Conservation (phyloP, 176 grass and related monocot genomes). For the Urochloa ruziziensis region DNA sequence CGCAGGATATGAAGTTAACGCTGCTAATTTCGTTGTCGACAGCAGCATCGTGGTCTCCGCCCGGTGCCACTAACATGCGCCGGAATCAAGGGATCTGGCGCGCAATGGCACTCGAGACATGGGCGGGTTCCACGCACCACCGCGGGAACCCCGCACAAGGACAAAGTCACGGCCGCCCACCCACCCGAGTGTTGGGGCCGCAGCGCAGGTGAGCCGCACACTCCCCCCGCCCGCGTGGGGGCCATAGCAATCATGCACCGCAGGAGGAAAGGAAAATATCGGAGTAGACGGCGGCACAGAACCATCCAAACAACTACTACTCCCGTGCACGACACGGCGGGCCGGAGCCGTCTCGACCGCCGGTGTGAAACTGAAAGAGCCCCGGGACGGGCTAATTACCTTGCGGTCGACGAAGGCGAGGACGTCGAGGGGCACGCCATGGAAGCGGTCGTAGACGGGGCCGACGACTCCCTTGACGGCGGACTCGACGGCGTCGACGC, state of each 20-base stretch:
- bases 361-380: background rate
- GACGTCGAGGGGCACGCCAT: constrained; percentile 53
- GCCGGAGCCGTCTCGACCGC: background rate
- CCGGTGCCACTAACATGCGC: background rate
- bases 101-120: background rate
- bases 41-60: constrained; percentile 30
- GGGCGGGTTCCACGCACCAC: constrained; percentile 17
- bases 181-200: background rate
- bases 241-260: constrained; percentile 9
- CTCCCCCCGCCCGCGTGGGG: background rate
- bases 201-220: background rate
- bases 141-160: background rate
- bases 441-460: constrained; percentile 55
- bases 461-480: constrained; percentile 49
- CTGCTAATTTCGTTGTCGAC: background rate
- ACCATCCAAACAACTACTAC: background rate
- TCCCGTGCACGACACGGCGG: background rate
- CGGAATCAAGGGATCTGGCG: constrained; percentile 28
- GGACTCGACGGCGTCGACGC: constrained; percentile 66
- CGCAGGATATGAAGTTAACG: background rate
- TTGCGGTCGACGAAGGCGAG: constrained; percentile 80
- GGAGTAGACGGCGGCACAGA: background rate
- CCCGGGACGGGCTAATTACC: constrained; percentile 31
- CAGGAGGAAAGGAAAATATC: background rate
- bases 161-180: constrained; percentile 1